phyloP scores from a whole-genome alignment of 2,329 filamentous ascomycete genomes.

The Ceratocystiopsis minuta region DNA sequence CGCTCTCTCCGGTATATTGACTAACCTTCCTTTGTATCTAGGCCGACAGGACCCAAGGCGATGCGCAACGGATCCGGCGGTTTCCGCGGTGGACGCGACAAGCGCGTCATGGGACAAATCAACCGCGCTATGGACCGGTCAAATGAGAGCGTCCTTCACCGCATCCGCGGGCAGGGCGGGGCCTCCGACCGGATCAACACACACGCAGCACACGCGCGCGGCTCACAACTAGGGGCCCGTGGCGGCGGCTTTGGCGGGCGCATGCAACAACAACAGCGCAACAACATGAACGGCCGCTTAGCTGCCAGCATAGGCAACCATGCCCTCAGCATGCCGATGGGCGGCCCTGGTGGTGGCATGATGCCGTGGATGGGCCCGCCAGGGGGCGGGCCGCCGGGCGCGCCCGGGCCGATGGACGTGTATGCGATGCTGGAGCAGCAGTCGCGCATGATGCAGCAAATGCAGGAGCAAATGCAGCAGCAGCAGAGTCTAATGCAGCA shows the following conservation, averaged over 20 bases:
- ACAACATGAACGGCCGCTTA: constrained; percentile 30
- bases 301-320: constrained; percentile 27
- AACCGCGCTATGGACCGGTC: constrained; percentile 66
- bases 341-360: constrained; percentile 9
- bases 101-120: constrained; percentile 72
- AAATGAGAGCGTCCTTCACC: constrained; percentile 59
- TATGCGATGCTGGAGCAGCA: constrained; percentile 77
- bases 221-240: constrained; percentile 47
- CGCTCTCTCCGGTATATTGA: neutral
- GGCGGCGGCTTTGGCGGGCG: constrained; percentile 20
- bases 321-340: constrained; percentile 23
- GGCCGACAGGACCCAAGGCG: constrained; percentile 84
- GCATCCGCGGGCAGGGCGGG: constrained; percentile 54
- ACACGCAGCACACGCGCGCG: constrained; percentile 52
- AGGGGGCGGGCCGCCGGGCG: constrained; percentile 21
- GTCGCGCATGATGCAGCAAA: constrained; percentile 66
- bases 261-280: constrained; percentile 18
- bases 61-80: constrained; percentile 57
- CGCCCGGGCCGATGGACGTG: constrained; percentile 33
- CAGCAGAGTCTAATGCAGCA: constrained; percentile 37
- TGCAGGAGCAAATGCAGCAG: constrained; percentile 40
- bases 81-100: constrained; percentile 44
- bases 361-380: constrained; percentile 30
- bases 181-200: constrained; percentile 60
- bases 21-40: constrained; percentile 19